Base-by-base conservation (phyloP, 2,329 filamentous ascomycete species). In the Incumbomyces lentus region DNA sequence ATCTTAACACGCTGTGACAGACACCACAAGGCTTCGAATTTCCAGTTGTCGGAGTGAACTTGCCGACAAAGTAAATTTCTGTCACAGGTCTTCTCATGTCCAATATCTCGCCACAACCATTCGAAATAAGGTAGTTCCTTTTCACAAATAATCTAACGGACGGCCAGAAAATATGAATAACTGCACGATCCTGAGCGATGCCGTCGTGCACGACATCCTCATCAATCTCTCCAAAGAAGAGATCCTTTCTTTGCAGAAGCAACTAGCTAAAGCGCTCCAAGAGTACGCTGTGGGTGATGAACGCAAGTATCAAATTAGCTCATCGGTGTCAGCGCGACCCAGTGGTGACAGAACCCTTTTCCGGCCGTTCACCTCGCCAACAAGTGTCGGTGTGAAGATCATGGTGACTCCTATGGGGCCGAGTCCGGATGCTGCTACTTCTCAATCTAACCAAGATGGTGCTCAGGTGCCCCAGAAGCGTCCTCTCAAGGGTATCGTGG, bases 131-230 rank as follows among this genome's bases (percentile, higher is more conserved):
- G 22, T 26, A 8, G 8, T 26, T n/a, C n/a, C 22, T 5, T 26
- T 8, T 5, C 22, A 4, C 4, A 26, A 26, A 26, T 8, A 8
- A 26, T 26, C 22, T 8, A 8, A 8, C 4, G 22, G 22, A 5
- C 22, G 8, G 8, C n/a, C 8, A 26, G 22, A 8, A 26, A 26
- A 26, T 4, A 26, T 26, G 22, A 26, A 8, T 8, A 8, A 26
- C 8, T 45, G 33, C 22, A 10, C 41, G 16, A 38, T 47, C 16
- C 37, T 47, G 30, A 36, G 29, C 29, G 44, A 47, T 26, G 30
- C 32, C 36, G 29, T 38, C 8, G 44, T 47, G 13, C 44, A 47
- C 7, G 26, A 47, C 12, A 29, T 47, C 12, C 44, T 47, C 31
- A 47, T 47, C 11, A 35, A 32, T 8, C 44, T 47, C 37, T 7